A percentile compares a stretch with the other conserved stretches of the same genome.
phyloP scores from a whole-genome alignment of 1,284 basidiomycete genomes.

The Trichosporon sp. region DNA sequence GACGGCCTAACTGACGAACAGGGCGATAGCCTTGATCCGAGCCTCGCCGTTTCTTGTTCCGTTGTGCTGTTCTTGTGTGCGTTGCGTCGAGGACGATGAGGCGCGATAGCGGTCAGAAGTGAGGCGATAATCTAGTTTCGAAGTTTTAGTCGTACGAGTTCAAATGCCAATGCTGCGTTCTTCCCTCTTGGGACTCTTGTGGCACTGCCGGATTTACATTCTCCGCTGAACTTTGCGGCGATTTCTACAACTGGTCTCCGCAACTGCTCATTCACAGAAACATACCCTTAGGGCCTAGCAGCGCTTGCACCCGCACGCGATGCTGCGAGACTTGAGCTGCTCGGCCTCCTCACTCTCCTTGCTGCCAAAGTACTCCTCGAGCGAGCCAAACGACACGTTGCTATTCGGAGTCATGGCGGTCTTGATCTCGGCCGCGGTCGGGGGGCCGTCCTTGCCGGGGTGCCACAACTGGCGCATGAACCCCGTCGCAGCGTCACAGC shows the following conservation, averaged over 20 bases:
- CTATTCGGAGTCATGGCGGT: not conserved
- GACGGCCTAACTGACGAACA: too few relatives aligned
- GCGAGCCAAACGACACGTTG: not conserved
- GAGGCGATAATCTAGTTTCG: too few relatives aligned
- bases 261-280: not conserved
- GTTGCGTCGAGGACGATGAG: not conserved
- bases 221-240: too few relatives aligned
- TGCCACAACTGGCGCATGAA: not conserved
- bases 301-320: not conserved
- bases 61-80: not conserved
- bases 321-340: not conserved
- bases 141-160: too few relatives aligned
- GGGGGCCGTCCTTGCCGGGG: not conserved
- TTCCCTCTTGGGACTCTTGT: too few relatives aligned
- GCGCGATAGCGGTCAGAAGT: not conserved
- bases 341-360: slow-evolving; percentile 5
- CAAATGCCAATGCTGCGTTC: too few relatives aligned
- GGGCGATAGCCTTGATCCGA: too few relatives aligned
- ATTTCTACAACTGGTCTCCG: too few relatives aligned
- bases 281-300: not conserved
- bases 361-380: not conserved
- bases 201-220: too few relatives aligned
- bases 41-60: too few relatives aligned
- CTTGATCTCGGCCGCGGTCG: too few relatives aligned
- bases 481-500: not conserved